phyloP scores from a whole-genome alignment of 352 stramenopile species.

The Globisporangium recalcitrans region DNA sequence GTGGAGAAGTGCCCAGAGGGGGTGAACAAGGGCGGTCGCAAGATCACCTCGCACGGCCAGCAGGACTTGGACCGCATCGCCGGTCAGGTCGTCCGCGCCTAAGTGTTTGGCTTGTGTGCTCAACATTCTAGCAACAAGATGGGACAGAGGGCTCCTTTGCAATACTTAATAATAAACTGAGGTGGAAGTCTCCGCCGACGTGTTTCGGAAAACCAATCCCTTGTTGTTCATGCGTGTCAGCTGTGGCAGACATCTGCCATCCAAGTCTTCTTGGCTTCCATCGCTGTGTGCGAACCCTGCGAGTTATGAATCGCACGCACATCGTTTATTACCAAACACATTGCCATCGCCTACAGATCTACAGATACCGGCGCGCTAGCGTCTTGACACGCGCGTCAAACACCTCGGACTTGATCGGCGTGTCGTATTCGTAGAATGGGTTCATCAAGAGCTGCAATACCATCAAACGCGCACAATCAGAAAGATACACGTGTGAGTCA shows the following conservation, averaged over 20 bases:
- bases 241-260: no score
- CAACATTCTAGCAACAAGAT: constrained; percentile 14
- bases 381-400: constrained; percentile 92
- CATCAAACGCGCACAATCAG: not conserved
- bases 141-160: constrained; percentile 48
- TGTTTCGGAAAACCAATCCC: constrained; percentile 16
- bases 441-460: constrained; percentile 90
- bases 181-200: constrained; percentile 20
- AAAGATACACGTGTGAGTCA: constrained; percentile 11
- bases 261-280: no score
- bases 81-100: constrained; percentile 88
- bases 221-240: constrained; percentile 1
- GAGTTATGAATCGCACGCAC: no score
- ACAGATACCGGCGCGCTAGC: constrained; percentile 87
- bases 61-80: constrained; percentile 99
- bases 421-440: constrained; percentile 95
- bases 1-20: constrained; percentile 92
- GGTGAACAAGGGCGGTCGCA: constrained; percentile 91
- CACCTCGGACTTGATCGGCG: constrained; percentile 88
- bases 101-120: constrained; percentile 36
- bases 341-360: no score
- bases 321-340: no score
- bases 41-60: constrained; percentile 96
- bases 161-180: constrained; percentile 32
- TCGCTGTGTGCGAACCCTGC: no score